These are phyloP conservation scores for Aspergillus vadensis DNA, from an alignment of 2,329 filamentous ascomycete species.

Conservation along the genomic window DNA sequence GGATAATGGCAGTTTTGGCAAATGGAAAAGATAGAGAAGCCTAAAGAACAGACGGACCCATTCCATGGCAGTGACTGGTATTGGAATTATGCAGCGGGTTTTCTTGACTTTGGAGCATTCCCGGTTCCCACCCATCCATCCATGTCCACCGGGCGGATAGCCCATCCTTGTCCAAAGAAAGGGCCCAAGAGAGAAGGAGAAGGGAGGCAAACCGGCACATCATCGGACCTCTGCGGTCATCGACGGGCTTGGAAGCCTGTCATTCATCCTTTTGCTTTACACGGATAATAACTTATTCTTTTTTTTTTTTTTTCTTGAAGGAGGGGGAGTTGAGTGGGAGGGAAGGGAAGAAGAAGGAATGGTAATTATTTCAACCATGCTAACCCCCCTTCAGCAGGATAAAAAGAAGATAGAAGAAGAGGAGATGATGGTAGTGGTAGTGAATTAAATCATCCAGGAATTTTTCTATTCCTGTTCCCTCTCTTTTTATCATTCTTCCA, in stretches of 20 bases:
- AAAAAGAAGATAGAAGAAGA: neutral
- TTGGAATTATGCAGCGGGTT: neutral
- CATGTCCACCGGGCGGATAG: slow-evolving; percentile 5
- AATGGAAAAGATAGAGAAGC: neutral
- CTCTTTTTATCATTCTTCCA: neutral
- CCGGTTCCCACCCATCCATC: slow-evolving; percentile 1
- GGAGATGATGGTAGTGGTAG: neutral
- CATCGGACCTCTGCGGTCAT: slow-evolving; percentile 4
- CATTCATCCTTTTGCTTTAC: too few relatives aligned
- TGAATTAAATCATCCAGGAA: neutral
- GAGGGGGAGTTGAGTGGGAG: neutral
- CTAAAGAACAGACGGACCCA: slow-evolving; percentile 1
- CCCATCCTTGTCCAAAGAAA: neutral
- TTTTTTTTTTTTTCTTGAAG: neutral
- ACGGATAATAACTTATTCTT: too few relatives aligned
- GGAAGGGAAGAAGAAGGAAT: neutral
- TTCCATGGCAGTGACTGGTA: neutral
- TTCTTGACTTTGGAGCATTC: slow-evolving; percentile 4
- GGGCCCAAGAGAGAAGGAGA: too few relatives aligned
- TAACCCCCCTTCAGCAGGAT: neutral
- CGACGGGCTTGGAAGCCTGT: neutral
- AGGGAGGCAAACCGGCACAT: slow-evolving; percentile 8
- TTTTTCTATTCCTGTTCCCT: neutral
- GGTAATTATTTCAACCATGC: neutral
- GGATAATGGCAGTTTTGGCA: neutral